phyloP scores from a whole-genome alignment of 177 flowering plant species.

The Vitis hybrid region DNA sequence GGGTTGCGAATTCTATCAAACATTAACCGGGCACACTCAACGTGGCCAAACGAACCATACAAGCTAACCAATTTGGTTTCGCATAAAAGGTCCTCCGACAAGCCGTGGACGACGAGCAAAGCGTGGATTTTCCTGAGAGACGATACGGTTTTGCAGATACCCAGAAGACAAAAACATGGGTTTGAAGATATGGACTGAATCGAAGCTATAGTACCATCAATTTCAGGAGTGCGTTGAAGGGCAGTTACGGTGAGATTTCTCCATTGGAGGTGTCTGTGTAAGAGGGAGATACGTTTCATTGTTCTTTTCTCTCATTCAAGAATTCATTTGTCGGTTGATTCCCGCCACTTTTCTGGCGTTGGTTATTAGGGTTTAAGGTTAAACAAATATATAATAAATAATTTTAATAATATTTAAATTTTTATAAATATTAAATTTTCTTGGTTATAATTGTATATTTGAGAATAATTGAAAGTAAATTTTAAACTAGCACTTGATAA shows the following conservation, averaged over 20 bases:
- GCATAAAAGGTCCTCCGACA: constrained; percentile 30
- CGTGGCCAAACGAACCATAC: constrained; percentile 53
- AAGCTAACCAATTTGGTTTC: constrained; percentile 57
- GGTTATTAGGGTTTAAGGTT: no score
- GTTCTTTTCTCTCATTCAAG: neutral
- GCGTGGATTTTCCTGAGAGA: constrained; percentile 46
- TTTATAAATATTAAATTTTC: no score
- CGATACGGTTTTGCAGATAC: constrained; percentile 32
- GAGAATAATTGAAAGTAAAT: no score
- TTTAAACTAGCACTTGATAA: no score
- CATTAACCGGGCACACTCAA: constrained; percentile 45
- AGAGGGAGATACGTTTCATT: neutral
- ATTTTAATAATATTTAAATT: no score
- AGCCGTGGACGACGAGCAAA: constrained; percentile 49
- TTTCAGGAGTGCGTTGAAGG: constrained; percentile 7
- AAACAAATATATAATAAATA: no score
- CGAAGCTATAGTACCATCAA: constrained; percentile 23
- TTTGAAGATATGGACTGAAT: constrained; percentile 31
- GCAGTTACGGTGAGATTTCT: constrained; percentile 8
- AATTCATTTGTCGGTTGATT: neutral
- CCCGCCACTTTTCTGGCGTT: constrained; percentile 1
- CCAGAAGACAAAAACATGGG: constrained; percentile 37
- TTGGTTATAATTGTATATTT: no score
- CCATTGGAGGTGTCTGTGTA: constrained; percentile 10
- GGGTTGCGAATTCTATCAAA: constrained; percentile 58